A percentile compares a stretch with the other conserved stretches of the same genome.
phyloP scores from a whole-genome alignment of 805 yeast species.

The Candida koratica region DNA sequence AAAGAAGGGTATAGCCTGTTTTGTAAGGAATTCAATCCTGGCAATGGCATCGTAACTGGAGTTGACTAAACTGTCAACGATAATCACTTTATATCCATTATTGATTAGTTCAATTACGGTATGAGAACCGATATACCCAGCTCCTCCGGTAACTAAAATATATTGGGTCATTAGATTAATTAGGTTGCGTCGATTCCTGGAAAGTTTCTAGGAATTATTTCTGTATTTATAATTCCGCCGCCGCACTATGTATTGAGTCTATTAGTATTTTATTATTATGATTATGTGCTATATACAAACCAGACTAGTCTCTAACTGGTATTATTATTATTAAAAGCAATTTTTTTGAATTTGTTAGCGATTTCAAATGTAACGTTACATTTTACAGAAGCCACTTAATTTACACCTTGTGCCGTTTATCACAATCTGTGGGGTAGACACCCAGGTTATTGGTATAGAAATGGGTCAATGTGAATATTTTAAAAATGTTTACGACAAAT shows the following conservation, averaged over 20 bases:
- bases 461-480: background rate
- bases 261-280: too few relatives aligned
- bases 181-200: constrained; percentile 6
- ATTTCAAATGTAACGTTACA: constrained; percentile 5
- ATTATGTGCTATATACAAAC: too few relatives aligned
- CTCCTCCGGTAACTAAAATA: constrained; percentile 78
- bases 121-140: constrained; percentile 84
- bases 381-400: too few relatives aligned
- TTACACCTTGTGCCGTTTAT: too few relatives aligned
- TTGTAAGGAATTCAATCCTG: constrained; percentile 54
- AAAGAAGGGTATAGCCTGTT: constrained; percentile 49
- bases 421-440: too few relatives aligned
- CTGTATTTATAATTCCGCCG: background rate
- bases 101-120: constrained; percentile 62
- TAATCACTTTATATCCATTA: constrained; percentile 64
- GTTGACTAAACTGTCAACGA: constrained; percentile 66
- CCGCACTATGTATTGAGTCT: too few relatives aligned
- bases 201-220: constrained; percentile 13
- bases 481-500: background rate
- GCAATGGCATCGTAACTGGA: constrained; percentile 64
- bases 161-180: constrained; percentile 10
- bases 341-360: background rate
- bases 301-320: too few relatives aligned
- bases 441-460: constrained; percentile 2
- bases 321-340: too few relatives aligned